Base-by-base conservation (phyloP, 441 rosid species). In the Pelargonium citronellum region DNA sequence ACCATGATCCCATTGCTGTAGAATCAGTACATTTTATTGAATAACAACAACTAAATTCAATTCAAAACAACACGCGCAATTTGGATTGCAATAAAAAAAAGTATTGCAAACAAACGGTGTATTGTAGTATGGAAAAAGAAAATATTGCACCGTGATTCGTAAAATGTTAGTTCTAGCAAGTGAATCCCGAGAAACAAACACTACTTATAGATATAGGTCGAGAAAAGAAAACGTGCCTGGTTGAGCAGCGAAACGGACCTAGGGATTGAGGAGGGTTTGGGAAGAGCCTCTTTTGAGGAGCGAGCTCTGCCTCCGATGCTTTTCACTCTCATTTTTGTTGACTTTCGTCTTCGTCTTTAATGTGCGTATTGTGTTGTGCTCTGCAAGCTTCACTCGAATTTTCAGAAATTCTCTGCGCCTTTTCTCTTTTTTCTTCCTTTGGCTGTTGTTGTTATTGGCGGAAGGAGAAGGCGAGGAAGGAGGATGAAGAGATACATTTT, bases 211-310 rank as follows among this genome's bases (percentile, higher is more conserved):
- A 2, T 15, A 51, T 13, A 51, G 51, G 13, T 9, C 0, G 15
- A 47, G 55, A 10, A 13, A 47, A 51, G 58, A 51, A n/a, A 15
- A 51, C 58, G 20, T n/a, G 16, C 58, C 58, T 6, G 17, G 15
- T 16, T 15, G 58, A 51, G 58, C 8, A 51, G 58, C 58, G 58
- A 51, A 17, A 51, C 58, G 58, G 58, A 51, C 58, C 58, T 51
- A 51, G 58, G 58, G 58, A 15, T 51, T 51, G 58, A n/a, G 5
- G 19, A 51, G 58, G 58, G 58, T 51, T 51, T 51, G 58, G 58
- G 58, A 51, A n/a, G 5, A 16, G 58, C 58, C 58, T 3, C 16
- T 51, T 15, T 51, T 15, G 7, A 51, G 12, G 58, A 17, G 8
- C 58, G 58, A 51, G 58, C 58, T 51, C 58, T 51, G 19, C 5